Evolutionary conservation across 2,329 filamentous ascomycete genomes (phyloP), one percentile per base, ranked within the genome.

Genomic region (Nemania serpens): DNA sequence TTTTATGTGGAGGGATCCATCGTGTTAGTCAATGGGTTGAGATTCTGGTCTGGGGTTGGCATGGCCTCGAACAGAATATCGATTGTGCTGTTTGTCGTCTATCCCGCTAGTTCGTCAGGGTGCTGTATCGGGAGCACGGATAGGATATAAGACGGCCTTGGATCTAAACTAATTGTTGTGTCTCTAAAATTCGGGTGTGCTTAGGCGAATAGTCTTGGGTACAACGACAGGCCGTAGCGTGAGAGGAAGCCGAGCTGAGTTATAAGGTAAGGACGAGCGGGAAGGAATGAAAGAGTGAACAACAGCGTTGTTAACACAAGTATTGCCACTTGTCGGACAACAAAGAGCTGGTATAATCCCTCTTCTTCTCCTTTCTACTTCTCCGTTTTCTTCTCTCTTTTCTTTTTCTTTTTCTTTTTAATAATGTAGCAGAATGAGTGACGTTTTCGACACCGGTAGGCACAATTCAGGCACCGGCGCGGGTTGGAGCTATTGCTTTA

Each of bases 1-100:
- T 45, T 50, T 69, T 62, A 71, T 56, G 64, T 68, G 53, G 63
- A 70, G 43, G 64, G 61, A 59, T 66, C 69, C 71, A 73, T 72
- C 39, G 53, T 65, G 61, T 58, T 49, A 61, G 62, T 58, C 53
- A 59, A 58, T 48, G 62, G 50, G 36, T 57, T 59, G 55, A 61
- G 43, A 22, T 62, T 56, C 48, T 65, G 42, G 64, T 64, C 57
- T 66, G 59, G 33, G 64, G 66, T 61, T 67, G 51, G 65, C 67
- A 70, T 71, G 55, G 64, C 69, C 69, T 60, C 56, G 42, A 51
- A 39, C 48, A 50, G 41, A 37, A 59, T 62, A 56, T 55, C 56
- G 57, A 55, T 56, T 46, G 39, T 56, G 45, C 55, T 58, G 59
- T 53, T 42, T 55, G 33, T n/a, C 13, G 29, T 53, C 47, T 48